A percentile compares a stretch with the other conserved stretches of the same genome.
Conservation (phyloP, 2,329 filamentous ascomycete genomes). For the Pseudogymnoascus sp. region DNA sequence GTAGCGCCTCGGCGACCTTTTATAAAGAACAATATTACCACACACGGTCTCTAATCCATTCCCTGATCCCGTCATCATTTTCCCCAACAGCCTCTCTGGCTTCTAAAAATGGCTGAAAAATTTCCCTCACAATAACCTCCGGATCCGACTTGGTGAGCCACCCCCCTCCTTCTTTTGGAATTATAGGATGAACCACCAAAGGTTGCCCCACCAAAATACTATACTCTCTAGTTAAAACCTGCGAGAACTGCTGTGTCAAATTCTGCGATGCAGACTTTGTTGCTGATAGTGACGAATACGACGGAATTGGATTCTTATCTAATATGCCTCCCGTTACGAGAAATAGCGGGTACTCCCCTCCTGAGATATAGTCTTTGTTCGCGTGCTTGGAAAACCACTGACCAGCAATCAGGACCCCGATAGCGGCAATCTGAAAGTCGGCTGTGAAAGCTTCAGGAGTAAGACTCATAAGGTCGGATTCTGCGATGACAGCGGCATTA, state of each 20-base stretch:
- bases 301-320: not conserved
- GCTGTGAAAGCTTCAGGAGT: not conserved
- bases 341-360: not conserved
- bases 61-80: not conserved
- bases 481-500: not conserved
- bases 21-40: not conserved
- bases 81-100: not conserved
- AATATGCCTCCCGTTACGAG: not conserved
- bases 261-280: not conserved
- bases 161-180: not conserved
- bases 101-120: not conserved
- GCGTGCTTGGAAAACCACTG: not conserved
- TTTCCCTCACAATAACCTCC: not conserved
- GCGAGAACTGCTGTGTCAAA: not conserved
- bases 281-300: not conserved
- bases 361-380: not conserved
- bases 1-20: too few relatives aligned
- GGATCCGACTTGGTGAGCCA: not conserved
- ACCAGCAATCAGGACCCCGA: not conserved
- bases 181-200: not conserved
- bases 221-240: not conserved
- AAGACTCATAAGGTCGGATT: not conserved
- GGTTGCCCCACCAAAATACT: not conserved
- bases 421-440: not conserved
- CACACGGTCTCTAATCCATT: not conserved